Conservation (phyloP, 108 stramenopile genomes). For the Epipyxis sp. region DNA sequence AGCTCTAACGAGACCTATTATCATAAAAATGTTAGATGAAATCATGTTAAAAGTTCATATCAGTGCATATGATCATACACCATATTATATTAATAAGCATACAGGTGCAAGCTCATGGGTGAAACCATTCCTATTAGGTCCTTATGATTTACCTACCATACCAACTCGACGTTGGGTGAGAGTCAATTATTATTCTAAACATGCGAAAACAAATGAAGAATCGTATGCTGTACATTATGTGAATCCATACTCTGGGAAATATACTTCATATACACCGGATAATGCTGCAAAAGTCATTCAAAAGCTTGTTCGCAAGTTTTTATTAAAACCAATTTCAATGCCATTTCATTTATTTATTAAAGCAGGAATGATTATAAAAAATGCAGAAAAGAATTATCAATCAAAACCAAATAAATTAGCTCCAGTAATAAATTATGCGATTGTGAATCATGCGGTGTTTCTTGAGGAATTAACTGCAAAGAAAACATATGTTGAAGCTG, state of each 20-base stretch:
- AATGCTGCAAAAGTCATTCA: conserved; percentile 13
- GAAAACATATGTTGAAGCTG: neutral
- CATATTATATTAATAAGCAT: conserved; percentile 22
- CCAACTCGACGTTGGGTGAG: conserved; percentile 6
- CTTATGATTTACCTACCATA: conserved; percentile 12
- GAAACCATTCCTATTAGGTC: conserved; percentile 16
- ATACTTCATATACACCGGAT: conserved; percentile 2
- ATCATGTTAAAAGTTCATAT: neutral
- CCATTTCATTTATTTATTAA: neutral
- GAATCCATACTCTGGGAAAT: conserved; percentile 29
- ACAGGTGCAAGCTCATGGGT: conserved; percentile 19
- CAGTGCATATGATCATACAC: neutral
- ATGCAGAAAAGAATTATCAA: neutral
- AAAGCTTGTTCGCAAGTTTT: neutral
- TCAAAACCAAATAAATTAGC: neutral
- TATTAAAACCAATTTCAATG: conserved; percentile 16
- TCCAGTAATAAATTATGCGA: conserved; percentile 5
- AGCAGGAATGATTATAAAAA: neutral
- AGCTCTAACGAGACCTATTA: neutral
- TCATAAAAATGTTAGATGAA: neutral
- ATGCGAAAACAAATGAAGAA: neutral
- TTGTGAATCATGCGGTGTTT: neutral
- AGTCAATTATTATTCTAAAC: neutral
- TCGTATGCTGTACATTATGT: conserved; percentile 3
- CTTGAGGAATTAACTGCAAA: neutral